Evolutionary conservation across 1,284 basidiomycete genomes (phyloP), one percentile per base, ranked within the genome.

Genomic region (Ganoderma lingzhi): DNA sequence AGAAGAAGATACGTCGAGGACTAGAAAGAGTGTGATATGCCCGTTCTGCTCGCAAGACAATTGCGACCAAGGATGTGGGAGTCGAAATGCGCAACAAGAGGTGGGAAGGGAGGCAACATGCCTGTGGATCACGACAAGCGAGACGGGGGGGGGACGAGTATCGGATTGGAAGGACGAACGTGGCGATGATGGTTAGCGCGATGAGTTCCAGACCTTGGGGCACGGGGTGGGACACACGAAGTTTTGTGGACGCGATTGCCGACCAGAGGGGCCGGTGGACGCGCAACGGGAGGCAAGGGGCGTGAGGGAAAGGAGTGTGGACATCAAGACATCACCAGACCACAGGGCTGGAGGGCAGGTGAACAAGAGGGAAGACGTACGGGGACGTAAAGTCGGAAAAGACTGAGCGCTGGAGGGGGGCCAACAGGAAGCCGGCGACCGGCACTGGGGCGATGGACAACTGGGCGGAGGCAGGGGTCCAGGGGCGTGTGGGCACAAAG

Each of bases 171-270:
- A 32, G 42, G 35, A 70, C 63, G 58, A 68, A 69, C 67, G 69
- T 69, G 69, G 10, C 69, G 67, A 69, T 70, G 69, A 32, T 55
- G 53, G 62, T 62, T 55, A 60, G 51, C 53, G 44, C 19, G n/a
- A 55, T 19, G 56, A 41, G 53, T 62, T 66, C 61, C 42, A 51
- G 63, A 51, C 28, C 59, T 35, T 12, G 17, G 35, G 48, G 35
- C 48, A 58, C 55, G 58, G 32, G 28, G 15, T 17, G 65, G 58
- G 59, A 44, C 63, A 63, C 62, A 67, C 58, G 67, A 65, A 64
- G 60, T 66, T 72, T 67, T 63, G 67, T 65, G 37, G 55, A 41
- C 42, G 64, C 71, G 69, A 73, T 73, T 70, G 69, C 71, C 71
- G 67, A 71, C 39, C 30, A 58, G 53, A 53, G 39, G 41, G 55